Evolutionary conservation across 805 yeast species (phyloP).

Genomic region (Torulaspora franciscae): DNA sequence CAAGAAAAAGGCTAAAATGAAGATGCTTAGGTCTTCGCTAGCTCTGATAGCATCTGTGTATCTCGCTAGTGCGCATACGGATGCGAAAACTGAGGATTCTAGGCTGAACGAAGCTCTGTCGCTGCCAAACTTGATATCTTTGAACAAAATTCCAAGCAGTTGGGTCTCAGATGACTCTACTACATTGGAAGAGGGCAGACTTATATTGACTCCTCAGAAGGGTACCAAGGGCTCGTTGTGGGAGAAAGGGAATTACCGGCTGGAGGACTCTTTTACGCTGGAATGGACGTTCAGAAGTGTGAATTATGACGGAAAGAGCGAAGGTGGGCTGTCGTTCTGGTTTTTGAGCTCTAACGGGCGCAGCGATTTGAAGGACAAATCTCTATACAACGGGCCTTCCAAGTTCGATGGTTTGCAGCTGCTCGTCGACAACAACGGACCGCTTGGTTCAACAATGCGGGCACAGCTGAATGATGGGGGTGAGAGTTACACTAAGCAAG

Average conservation of each 20-base stretch:
- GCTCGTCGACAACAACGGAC: constrained; percentile 48
- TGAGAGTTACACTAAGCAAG: constrained; percentile 25
- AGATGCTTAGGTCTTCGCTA: neutral
- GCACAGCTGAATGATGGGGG: constrained; percentile 60
- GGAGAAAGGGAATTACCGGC: constrained; percentile 35
- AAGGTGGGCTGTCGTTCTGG: constrained; percentile 59
- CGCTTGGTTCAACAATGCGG: constrained; percentile 48
- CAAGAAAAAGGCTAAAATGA: neutral
- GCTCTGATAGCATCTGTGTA: neutral
- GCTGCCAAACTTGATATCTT: constrained; percentile 38
- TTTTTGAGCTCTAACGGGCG: constrained; percentile 31
- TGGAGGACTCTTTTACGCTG: constrained; percentile 46
- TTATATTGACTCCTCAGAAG: constrained; percentile 46
- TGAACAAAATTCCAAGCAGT: constrained; percentile 25
- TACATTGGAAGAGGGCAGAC: constrained; percentile 47
- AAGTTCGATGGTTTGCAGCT: constrained; percentile 61
- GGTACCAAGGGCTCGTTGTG: constrained; percentile 44
- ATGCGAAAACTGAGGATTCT: constrained; percentile 6
- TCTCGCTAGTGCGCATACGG: constrained; percentile 7
- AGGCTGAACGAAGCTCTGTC: constrained; percentile 33
- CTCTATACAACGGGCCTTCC: constrained; percentile 51
- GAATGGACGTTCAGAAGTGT: constrained; percentile 61
- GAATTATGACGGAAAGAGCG: constrained; percentile 46
- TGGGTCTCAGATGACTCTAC: constrained; percentile 43
- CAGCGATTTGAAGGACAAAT: constrained; percentile 29